Percentiles rank a stretch among this genome's conserved stretches.
Evolutionary conservation across 164 flowering plant genomes (phyloP).

Genomic region (Macadamia tetraphylla): DNA sequence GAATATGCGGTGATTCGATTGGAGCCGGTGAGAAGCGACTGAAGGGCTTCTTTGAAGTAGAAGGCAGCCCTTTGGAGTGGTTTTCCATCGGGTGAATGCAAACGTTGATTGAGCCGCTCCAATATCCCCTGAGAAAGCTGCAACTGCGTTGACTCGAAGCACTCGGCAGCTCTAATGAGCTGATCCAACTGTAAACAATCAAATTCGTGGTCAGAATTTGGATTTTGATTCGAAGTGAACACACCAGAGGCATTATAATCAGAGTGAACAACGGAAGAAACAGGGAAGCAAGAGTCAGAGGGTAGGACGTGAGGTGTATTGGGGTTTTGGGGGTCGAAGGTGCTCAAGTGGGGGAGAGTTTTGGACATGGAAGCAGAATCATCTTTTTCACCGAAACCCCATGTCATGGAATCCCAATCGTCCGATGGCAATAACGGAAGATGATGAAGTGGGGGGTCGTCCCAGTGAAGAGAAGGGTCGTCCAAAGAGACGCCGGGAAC

Average conservation of each 20-base stretch:
- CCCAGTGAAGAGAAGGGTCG: conserved; percentile 30
- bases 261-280: conserved; percentile 8
- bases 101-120: conserved; percentile 80
- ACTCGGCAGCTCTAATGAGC: conserved; percentile 63
- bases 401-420: conserved; percentile 67
- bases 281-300: conserved; percentile 19
- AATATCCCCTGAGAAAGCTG: conserved; percentile 70
- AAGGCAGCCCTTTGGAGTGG: conserved; percentile 83
- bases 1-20: conserved; percentile 22
- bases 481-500: conserved; percentile 17
- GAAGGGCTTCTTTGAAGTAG: conserved; percentile 86
- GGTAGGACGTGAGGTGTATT: conserved; percentile 21
- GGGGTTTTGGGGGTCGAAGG: conserved; percentile 7
- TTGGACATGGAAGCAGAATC: conserved; percentile 28
- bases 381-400: conserved; percentile 47
- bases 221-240: conserved; percentile 4
- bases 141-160: conserved; percentile 57
- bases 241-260: conserved; percentile 12
- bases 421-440: conserved; percentile 35
- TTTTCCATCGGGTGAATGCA: conserved; percentile 50
- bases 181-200: conserved; percentile 51
- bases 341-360: conserved; percentile 8
- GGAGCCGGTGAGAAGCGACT: conserved; percentile 40
- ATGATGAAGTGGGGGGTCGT: conserved; percentile 9
- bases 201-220: conserved; percentile 24